These are phyloP conservation scores for Xerophyta viscosa DNA, from an alignment of 106 monocot genomes.

Conservation along the genomic window DNA sequence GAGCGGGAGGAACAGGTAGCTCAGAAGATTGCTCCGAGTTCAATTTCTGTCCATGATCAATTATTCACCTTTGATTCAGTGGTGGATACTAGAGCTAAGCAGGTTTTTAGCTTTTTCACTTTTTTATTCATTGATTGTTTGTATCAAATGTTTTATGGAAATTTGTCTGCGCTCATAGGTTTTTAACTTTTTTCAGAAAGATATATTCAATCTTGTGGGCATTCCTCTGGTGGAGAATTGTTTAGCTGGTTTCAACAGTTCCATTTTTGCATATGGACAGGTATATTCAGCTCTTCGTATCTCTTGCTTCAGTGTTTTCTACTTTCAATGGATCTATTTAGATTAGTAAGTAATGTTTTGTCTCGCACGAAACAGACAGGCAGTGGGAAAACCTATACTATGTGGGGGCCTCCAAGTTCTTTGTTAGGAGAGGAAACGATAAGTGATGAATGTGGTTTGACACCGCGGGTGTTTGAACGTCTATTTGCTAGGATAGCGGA, in stretches of 20 bases:
- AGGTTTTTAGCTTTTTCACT: slow-evolving; percentile 26
- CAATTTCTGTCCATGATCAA: slow-evolving; percentile 68
- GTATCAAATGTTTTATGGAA: too few relatives aligned
- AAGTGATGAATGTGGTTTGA: slow-evolving; percentile 62
- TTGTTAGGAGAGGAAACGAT: slow-evolving; percentile 33
- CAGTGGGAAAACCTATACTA: slow-evolving; percentile 97
- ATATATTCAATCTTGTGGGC: slow-evolving; percentile 77
- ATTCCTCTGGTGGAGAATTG: slow-evolving; percentile 95
- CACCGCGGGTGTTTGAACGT: slow-evolving; percentile 88
- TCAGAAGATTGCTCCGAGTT: slow-evolving; percentile 50
- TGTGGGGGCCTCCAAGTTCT: slow-evolving; percentile 87
- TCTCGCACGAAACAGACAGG: slow-evolving; percentile 57
- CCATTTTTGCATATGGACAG: slow-evolving; percentile 99
- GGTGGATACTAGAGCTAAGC: slow-evolving; percentile 57
- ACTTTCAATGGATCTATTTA: not conserved
- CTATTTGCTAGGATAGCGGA: slow-evolving; percentile 82
- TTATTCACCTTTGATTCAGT: slow-evolving; percentile 90
- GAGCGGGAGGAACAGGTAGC: slow-evolving; percentile 55
- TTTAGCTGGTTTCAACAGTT: slow-evolving; percentile 93
- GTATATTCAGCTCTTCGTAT: slow-evolving; percentile 30
- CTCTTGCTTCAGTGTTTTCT: not conserved
- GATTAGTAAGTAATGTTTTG: not conserved
- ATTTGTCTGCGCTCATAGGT: not conserved
- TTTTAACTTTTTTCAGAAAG: slow-evolving; percentile 37
- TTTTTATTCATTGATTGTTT: not conserved